phyloP scores from a whole-genome alignment of 495 filamentous ascomycete species.

The Neurospora hispaniola region DNA sequence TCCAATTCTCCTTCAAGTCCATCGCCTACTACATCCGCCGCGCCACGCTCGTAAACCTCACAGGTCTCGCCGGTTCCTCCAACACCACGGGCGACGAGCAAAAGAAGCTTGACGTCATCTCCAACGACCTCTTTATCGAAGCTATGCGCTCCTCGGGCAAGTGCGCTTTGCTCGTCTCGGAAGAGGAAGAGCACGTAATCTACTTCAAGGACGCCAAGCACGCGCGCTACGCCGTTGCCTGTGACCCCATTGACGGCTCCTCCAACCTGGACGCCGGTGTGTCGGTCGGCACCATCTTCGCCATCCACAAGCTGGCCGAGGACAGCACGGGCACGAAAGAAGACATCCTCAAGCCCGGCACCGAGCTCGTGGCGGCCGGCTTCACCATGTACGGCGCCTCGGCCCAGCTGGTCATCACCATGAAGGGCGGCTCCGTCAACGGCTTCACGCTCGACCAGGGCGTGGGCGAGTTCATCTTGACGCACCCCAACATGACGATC shows the following conservation, averaged over 20 bases:
- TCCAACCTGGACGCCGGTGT: constrained; percentile 97
- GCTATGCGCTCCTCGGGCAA: constrained; percentile 88
- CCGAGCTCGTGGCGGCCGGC: constrained; percentile 81
- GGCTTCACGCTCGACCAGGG: constrained; percentile 95
- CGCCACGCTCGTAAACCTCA: constrained; percentile 93
- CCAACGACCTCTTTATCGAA: constrained; percentile 93
- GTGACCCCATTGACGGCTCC: constrained; percentile 95
- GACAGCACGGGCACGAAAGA: constrained; percentile 60
- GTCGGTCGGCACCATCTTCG: constrained; percentile 96
- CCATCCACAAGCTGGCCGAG: constrained; percentile 75
- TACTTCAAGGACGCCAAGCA: constrained; percentile 67
- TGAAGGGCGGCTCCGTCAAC: constrained; percentile 87
- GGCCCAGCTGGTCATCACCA: constrained; percentile 91
- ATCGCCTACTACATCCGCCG: constrained; percentile 99
- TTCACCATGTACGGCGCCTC: constrained; percentile 99
- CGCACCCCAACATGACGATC: constrained; percentile 87
- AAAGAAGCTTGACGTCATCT: constrained; percentile 98
- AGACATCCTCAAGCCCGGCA: constrained; percentile 79
- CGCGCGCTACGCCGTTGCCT: constrained; percentile 90
- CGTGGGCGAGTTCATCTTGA: constrained; percentile 96
- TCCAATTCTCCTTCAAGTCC: constrained; percentile 98
- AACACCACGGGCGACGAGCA: constrained; percentile 97
- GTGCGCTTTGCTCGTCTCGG: constrained; percentile 74
- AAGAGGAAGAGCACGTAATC: constrained; percentile 90
- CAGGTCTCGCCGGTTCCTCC: constrained; percentile 85